Base-by-base conservation (phyloP, 2,329 filamentous ascomycete genomes). In the Talaromyces atroroseus region DNA sequence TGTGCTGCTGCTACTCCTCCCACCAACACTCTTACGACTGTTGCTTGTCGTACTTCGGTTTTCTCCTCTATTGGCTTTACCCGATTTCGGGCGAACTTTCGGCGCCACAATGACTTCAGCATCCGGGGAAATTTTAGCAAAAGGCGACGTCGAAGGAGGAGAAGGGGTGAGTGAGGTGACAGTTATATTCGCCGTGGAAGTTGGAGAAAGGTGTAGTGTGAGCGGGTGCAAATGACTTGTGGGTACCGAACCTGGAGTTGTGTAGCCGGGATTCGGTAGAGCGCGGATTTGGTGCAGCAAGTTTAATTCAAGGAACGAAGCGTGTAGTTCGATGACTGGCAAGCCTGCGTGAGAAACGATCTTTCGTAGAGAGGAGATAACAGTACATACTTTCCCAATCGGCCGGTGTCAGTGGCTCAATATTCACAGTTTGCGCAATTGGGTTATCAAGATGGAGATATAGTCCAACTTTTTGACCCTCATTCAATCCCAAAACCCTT, bases 61-160 rank as follows among this genome's bases (percentile, higher is more conserved):
- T 63, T 95, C 90, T 68, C 92, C 96, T 57, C 87, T 81, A 66
- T 82, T 90, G 63, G 95, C 90, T 56, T 86, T 82, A 3, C 84
- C 78, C 34, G 80, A 76, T 69, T 89, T 91, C 44, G 88, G 80
- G 55, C 92, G 83, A 24, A 87, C 88, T 75, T 99, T 99, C 0
- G 94, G 94, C 3, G 94, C 94, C 59, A 99, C 94, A 62, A 97
- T 95, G 50, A 99, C 92, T 73, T 99, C 94, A 21, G 92, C 92
- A 68, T 97, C 91, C 0, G 92, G 89, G 0, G 90, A 88, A 51
- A 99, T 89, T 72, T 96, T 97, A 24, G 89, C 90, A 68, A 99
- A 99, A 0, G 89, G 81, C 1, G 84, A 81, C 49, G 85, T 82
- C 2, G 83, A 77, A 1, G 88, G 72, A 3, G 86, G 84, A 0